These are phyloP conservation scores for Euphorbia lathyris DNA, from an alignment of 345 rosid genomes.

Conservation along the genomic window DNA sequence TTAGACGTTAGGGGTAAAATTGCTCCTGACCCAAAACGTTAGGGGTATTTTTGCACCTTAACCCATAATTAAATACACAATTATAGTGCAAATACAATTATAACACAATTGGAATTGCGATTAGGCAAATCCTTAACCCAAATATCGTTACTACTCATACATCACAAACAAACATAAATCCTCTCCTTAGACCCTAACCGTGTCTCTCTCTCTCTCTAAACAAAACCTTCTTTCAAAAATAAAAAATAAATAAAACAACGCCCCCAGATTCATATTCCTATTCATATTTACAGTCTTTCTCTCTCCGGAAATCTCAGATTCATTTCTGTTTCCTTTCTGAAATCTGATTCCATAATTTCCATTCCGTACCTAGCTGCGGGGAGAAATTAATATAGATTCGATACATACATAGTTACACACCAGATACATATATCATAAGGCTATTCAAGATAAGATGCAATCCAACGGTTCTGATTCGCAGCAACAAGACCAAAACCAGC, in stretches of 20 bases:
- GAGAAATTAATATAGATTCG: background rate
- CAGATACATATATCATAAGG: background rate
- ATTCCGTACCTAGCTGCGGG: background rate
- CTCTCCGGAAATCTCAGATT: background rate
- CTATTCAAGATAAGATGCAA: constrained; percentile 42
- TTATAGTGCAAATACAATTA: no score
- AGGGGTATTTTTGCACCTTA: no score
- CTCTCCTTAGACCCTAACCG: constrained; percentile 22
- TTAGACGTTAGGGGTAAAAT: no score
- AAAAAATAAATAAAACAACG: background rate
- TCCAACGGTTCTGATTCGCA: constrained; percentile 47
- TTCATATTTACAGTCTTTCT: background rate
- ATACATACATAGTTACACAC: background rate
- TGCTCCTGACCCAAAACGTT: no score
- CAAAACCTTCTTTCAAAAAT: background rate
- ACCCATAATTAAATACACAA: no score
- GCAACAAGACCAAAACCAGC: constrained; percentile 32
- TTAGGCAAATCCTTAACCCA: no score
- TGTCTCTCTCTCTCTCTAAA: constrained; percentile 8
- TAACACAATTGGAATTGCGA: no score
- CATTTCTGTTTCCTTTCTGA: background rate
- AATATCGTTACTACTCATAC: no score
- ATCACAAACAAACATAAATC: constrained; percentile 29
- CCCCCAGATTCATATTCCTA: background rate
- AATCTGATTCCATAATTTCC: background rate